Evolutionary conservation across 2,329 filamentous ascomycete species (phyloP).

Genomic region (Pseudogymnoascus sp.): DNA sequence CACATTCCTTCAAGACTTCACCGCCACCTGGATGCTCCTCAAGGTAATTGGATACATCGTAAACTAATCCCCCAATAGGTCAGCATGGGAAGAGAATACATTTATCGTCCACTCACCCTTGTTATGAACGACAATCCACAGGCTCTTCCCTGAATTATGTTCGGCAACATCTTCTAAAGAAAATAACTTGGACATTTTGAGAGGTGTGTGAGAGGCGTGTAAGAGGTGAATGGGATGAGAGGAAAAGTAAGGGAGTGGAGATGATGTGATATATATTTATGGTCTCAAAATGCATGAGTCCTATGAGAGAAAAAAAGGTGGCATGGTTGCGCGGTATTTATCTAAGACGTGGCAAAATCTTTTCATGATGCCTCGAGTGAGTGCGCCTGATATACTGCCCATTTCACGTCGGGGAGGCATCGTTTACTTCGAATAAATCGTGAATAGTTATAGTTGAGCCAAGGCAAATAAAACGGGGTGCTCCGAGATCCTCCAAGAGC

Average conservation of each 20-base stretch:
- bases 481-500: not conserved
- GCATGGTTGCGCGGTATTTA: not conserved
- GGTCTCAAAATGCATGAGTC: not conserved
- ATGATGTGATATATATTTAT: not conserved
- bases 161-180: slow-evolving; percentile 37
- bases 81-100: not conserved
- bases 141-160: slow-evolving; percentile 40
- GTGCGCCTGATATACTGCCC: not conserved
- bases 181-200: slow-evolving; percentile 10
- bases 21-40: slow-evolving; percentile 63
- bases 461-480: not conserved
- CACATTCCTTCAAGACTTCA: slow-evolving; percentile 69
- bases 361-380: not conserved
- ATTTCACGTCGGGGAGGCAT: not conserved
- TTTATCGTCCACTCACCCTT: slow-evolving; percentile 33
- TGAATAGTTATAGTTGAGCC: not conserved
- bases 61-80: slow-evolving; percentile 35
- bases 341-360: slow-evolving; percentile 3
- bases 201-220: not conserved
- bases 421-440: slow-evolving; percentile 5
- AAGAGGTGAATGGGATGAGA: not conserved
- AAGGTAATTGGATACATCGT: slow-evolving; percentile 49
- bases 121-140: slow-evolving; percentile 49
- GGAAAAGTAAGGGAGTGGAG: not conserved
- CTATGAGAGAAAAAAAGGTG: not conserved